phyloP scores from a whole-genome alignment of 805 yeast species.

The Ogataea chonburiensis region DNA sequence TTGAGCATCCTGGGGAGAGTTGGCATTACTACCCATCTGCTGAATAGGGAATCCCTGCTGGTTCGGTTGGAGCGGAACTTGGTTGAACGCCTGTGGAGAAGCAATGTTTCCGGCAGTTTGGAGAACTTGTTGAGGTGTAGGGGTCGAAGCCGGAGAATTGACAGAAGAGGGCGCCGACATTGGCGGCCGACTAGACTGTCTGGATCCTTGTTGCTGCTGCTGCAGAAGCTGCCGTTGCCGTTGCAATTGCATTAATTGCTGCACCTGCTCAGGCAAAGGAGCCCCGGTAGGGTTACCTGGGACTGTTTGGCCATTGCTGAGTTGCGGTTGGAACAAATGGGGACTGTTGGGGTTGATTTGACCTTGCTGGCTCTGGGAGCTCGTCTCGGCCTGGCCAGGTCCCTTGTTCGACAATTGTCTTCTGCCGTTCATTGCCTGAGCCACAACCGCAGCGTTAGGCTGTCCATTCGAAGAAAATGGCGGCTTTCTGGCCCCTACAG shows the following conservation, averaged over 20 bases:
- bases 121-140: slow-evolving; percentile 24
- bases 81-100: slow-evolving; percentile 15
- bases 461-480: slow-evolving; percentile 13
- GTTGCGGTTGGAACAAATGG: slow-evolving; percentile 16
- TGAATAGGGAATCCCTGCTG: slow-evolving; percentile 9
- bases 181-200: slow-evolving; percentile 14
- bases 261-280: slow-evolving; percentile 60
- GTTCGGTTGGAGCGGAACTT: slow-evolving; percentile 16
- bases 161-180: slow-evolving; percentile 15
- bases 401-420: slow-evolving; percentile 6
- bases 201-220: slow-evolving; percentile 24
- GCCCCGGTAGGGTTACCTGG: slow-evolving; percentile 55
- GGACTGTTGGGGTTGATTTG: slow-evolving; percentile 16
- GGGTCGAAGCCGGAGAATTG: slow-evolving; percentile 20
- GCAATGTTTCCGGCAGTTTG: slow-evolving; percentile 11
- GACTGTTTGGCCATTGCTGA: slow-evolving; percentile 19
- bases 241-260: slow-evolving; percentile 49
- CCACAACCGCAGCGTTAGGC: neutral
- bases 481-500: slow-evolving; percentile 14
- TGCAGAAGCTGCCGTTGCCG: slow-evolving; percentile 36
- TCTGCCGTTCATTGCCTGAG: slow-evolving; percentile 7
- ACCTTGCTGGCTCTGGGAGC: slow-evolving; percentile 8
- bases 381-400: slow-evolving; percentile 6
- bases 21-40: slow-evolving; percentile 9
- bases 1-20: slow-evolving; percentile 15